Base-by-base conservation (phyloP, 352 stramenopile species). In the Pythium coloratum region DNA sequence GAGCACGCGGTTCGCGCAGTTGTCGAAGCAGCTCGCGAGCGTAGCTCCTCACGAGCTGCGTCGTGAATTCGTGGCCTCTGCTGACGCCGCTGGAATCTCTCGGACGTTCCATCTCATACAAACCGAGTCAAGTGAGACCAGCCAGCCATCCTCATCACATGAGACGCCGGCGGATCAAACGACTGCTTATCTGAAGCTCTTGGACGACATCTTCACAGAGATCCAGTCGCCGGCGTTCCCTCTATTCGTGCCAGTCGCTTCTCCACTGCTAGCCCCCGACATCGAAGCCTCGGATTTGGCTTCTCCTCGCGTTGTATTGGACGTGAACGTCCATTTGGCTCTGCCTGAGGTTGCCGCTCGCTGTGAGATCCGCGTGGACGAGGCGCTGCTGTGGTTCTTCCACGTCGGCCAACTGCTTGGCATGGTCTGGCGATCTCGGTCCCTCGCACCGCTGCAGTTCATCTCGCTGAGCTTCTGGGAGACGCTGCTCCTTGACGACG, bases 141-240 rank as follows among this genome's bases (percentile, higher is more conserved):
- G 6, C 16, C 12, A 32, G 9, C 10, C 5, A 46, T 42, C 8
- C 46, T 2, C 44, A 32, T 30, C 62, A 59, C 9, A 54, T 46
- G 55, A 59, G 38, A 2, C 55, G 30, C 1, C 38, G 40, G 10
- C 38, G 3, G 66, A 72, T 14, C 73, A 77, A 36, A 69, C 76
- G 26, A 66, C 58, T 5, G 71, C 76, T 42, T 92, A 89, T 55
- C 69, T 89, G n/a, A 64, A 73, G 2, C 44, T 91, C 12, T 74
- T 84, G 28, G 81, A 92, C 61, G 59, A 62, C 6, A 55, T 76
- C 6, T 66, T 79, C 40, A 72, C 60, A 6, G 84, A 91, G 51
- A 66, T 90, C 14, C 86, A 94, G 58, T 94, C 84, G 3, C 76
- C 79, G 33, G 16, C 10, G 1, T 81, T 90, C 30, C 84, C 86